Conservation (phyloP, 148 eudicot genomes). For the Gaultheria prostrata region DNA sequence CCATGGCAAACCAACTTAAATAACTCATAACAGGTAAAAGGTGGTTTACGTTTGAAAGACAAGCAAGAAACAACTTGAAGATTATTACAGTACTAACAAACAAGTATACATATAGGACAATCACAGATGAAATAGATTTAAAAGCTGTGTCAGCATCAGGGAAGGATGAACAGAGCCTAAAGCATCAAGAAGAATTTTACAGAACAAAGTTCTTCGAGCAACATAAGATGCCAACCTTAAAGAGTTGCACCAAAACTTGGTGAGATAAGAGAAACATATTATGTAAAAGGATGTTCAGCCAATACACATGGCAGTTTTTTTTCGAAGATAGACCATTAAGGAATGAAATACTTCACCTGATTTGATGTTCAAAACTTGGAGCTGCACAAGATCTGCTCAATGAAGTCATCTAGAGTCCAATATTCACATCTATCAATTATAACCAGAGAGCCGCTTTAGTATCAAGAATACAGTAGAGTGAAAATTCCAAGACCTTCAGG, state of each 20-base stretch:
- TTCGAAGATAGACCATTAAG: slow-evolving; percentile 26
- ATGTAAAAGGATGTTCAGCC: slow-evolving; percentile 11
- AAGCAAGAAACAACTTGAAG: neutral
- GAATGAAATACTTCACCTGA: slow-evolving; percentile 65
- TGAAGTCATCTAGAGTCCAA: slow-evolving; percentile 63
- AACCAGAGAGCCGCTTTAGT: slow-evolving; percentile 73
- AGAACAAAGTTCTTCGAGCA: slow-evolving; percentile 21
- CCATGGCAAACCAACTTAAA: slow-evolving; percentile 3
- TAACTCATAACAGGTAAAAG: neutral
- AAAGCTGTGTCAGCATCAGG: slow-evolving; percentile 18
- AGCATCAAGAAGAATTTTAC: slow-evolving; percentile 17
- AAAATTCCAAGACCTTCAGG: slow-evolving; percentile 32
- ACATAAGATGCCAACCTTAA: slow-evolving; percentile 32
- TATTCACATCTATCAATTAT: slow-evolving; percentile 74
- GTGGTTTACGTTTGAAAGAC: neutral
- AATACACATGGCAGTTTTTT: slow-evolving; percentile 15
- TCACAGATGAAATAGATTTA: slow-evolving; percentile 19
- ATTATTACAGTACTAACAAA: neutral
- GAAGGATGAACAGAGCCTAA: slow-evolving; percentile 24
- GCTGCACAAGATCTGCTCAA: slow-evolving; percentile 65
- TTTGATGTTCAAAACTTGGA: slow-evolving; percentile 38
- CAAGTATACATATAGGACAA: slow-evolving; percentile 17
- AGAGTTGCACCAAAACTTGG: slow-evolving; percentile 23
- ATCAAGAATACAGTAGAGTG: slow-evolving; percentile 25
- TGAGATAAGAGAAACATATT: slow-evolving; percentile 14